Evolutionary conservation across 257 asterid genomes (phyloP).

Genomic region (Nicotiana tabacum): DNA sequence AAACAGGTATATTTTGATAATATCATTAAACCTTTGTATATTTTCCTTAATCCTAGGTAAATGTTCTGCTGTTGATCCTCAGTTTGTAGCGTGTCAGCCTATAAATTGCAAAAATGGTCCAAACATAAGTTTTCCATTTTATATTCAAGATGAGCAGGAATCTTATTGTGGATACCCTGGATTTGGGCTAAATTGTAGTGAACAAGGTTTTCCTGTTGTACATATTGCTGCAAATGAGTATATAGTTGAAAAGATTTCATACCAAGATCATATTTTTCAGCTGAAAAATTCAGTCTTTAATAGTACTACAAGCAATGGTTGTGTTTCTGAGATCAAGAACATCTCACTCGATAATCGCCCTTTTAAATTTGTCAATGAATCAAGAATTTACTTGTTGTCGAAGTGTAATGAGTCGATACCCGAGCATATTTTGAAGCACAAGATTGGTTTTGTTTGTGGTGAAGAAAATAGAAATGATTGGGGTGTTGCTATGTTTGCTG

Average conservation of each 20-base stretch:
- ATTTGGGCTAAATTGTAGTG: conserved; percentile 33
- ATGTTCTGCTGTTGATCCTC: conserved; percentile 29
- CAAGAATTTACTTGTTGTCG: conserved; percentile 33
- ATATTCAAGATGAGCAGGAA: conserved; percentile 25
- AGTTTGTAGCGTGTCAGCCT: conserved; percentile 41
- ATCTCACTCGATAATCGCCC: background rate
- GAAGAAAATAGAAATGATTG: background rate
- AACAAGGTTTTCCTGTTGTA: conserved; percentile 28
- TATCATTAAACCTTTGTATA: conserved; percentile 18
- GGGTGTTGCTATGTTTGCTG: conserved; percentile 32
- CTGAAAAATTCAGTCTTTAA: conserved; percentile 25
- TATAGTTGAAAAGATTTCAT: conserved; percentile 32
- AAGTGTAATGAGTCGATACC: conserved; percentile 20
- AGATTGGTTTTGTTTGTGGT: conserved; percentile 6
- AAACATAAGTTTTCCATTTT: conserved; percentile 53
- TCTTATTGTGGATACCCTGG: conserved; percentile 46
- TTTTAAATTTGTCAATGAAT: background rate
- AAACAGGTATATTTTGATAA: background rate
- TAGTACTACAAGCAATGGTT: background rate
- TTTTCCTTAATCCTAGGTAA: conserved; percentile 21
- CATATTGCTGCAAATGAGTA: conserved; percentile 22
- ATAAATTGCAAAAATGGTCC: conserved; percentile 35
- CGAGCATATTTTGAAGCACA: conserved; percentile 12
- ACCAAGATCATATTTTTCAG: conserved; percentile 13
- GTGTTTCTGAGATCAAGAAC: conserved; percentile 35